These are phyloP conservation scores for Drechmeria coniospora DNA, from an alignment of 2,329 filamentous ascomycete species.

Conservation along the genomic window DNA sequence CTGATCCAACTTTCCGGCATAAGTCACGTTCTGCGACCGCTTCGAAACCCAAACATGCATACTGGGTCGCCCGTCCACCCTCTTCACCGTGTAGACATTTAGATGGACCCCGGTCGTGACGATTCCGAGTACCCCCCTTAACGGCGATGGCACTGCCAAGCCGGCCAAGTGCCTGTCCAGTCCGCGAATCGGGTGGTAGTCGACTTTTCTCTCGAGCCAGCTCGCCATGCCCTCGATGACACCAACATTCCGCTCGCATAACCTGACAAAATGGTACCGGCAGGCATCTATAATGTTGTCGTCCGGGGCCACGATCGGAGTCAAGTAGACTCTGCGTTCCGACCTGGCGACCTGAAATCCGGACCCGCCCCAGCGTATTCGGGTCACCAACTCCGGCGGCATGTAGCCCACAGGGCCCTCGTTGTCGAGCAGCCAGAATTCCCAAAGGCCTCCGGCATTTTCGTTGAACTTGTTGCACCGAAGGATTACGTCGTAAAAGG, in stretches of 20 bases:
- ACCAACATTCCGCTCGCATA: slow-evolving; percentile 13
- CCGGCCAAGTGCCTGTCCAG: slow-evolving; percentile 7
- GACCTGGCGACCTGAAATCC: slow-evolving; percentile 6
- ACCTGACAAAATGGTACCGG: slow-evolving; percentile 7
- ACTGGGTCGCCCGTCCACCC: slow-evolving; percentile 7
- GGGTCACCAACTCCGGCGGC: slow-evolving; percentile 7
- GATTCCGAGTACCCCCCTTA: slow-evolving; percentile 19
- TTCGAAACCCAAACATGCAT: slow-evolving; percentile 19
- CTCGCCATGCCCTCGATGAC: slow-evolving; percentile 11
- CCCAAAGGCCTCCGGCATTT: slow-evolving; percentile 7
- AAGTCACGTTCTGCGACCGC: slow-evolving; percentile 14
- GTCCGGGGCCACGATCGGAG: slow-evolving; percentile 4
- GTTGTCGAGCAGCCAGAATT: slow-evolving; percentile 10
- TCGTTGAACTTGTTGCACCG: slow-evolving; percentile 13
- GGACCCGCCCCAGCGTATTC: slow-evolving; percentile 9
- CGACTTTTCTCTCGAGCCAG: slow-evolving; percentile 10
- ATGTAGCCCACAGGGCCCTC: slow-evolving; percentile 11
- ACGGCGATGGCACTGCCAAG: slow-evolving; percentile 15
- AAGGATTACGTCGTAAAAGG: slow-evolving; percentile 9
- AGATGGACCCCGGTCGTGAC: slow-evolving; percentile 21
- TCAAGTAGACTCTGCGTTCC: slow-evolving; percentile 9
- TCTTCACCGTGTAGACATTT: slow-evolving; percentile 17
- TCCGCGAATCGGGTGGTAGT: slow-evolving; percentile 15
- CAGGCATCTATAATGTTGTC: slow-evolving; percentile 7
- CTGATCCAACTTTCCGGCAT: slow-evolving; percentile 20